Conservation (phyloP, 345 rosid genomes). For the Corymbia maculata region DNA sequence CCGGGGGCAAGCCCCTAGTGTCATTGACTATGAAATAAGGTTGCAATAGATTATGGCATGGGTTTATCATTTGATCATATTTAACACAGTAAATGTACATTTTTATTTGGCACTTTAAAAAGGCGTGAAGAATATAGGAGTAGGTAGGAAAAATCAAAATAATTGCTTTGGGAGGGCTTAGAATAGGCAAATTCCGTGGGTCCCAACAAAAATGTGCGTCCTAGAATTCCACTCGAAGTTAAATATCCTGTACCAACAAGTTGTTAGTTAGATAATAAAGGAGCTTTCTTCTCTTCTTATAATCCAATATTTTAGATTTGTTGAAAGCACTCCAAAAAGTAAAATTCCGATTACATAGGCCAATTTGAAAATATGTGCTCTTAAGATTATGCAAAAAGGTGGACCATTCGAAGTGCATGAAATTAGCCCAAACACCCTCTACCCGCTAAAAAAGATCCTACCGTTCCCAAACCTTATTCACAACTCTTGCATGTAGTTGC, state of each 20-base stretch:
- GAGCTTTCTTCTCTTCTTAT: no score
- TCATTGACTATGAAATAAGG: no score
- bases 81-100: no score
- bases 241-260: accelerated
- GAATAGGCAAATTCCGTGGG: not conserved
- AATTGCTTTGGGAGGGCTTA: not conserved
- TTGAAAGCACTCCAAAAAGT: no score
- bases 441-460: accelerated
- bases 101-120: not conserved
- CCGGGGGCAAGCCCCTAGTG: not conserved
- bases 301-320: accelerated
- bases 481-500: accelerated
- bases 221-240: accelerated
- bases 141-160: not conserved
- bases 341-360: accelerated
- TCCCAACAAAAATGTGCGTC: not conserved
- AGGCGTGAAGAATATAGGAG: not conserved
- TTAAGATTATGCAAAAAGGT: accelerated
- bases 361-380: accelerated
- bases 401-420: accelerated
- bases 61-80: no score
- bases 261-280: accelerated
- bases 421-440: accelerated
- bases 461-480: accelerated
- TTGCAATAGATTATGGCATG: not conserved